Base-by-base conservation (phyloP, 2,329 filamentous ascomycete genomes). In the Aphanoascus verrucosus region DNA sequence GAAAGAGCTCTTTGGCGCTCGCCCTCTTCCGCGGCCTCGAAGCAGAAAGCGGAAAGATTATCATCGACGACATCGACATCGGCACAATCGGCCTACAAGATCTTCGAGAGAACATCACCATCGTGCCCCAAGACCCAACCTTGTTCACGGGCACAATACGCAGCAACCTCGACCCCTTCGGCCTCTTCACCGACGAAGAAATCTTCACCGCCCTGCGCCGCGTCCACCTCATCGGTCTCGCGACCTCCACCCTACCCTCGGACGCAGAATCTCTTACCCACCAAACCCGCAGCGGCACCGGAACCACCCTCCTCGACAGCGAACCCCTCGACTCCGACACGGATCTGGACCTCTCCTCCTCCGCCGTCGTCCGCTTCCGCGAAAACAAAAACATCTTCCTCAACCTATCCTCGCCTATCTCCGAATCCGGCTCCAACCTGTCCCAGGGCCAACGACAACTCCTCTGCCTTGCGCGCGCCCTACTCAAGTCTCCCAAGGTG, bases 371-470 rank as follows among this genome's bases (percentile, higher is more conserved):
- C 58, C 9, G 49, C 57, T 31, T 56, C 61, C 11, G 59, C 60
- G 84, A 86, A 52, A 98, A 98, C 77, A 95, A 94, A 72, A 98
- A 97, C 67, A 75, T 95, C 55, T 97, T 98, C 79, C 77, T 85
- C 43, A 90, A 95, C 65, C 81, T 98, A 34, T 81, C 82, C 31
- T 93, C 88, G 0, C 74, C 84, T 0, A 86, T 98, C 38, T 82
- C 86, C 1, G 93, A 97, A 66, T 96, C 90, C 0, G 93, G 93
- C 46, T 85, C 85, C 58, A 98, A 98, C 64, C 78, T 98, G 9
- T 97, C 91, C 0, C 93, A 98, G 69, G 93, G 93, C 45, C 93
- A 98, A 68, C 83, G 93, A 6, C 93, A 98, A 69, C 83, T 98
- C 8, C 76, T 98, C 53, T 98, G 93, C 66, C 81, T 98, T 8